Conservation (phyloP, 805 yeast species). For the Starmerella vaccinii region DNA sequence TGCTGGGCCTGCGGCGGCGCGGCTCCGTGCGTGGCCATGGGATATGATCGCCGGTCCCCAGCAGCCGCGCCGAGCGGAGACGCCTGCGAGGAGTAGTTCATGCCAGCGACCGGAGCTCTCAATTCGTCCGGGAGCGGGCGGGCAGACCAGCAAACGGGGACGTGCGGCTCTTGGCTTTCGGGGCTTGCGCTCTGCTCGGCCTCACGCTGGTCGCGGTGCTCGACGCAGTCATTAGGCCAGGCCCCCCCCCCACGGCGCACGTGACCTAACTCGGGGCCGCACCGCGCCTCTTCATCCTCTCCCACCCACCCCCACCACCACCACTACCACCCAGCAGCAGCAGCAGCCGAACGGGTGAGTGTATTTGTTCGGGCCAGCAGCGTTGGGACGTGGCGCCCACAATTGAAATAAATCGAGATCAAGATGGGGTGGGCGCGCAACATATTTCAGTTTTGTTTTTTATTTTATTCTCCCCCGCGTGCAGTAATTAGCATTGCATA, state of each 20-base stretch:
- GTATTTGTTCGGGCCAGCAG: no score
- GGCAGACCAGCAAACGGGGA: background rate
- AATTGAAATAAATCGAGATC: no score
- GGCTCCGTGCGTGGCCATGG: background rate
- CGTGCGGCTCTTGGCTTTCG: background rate
- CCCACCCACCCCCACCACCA: no score
- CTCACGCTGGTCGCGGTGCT: background rate
- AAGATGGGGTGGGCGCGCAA: no score
- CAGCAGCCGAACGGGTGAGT: no score
- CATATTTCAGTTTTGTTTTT: no score
- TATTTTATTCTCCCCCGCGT: no score
- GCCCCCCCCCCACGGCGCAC: background rate
- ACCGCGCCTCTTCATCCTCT: background rate
- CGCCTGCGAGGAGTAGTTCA: constrained; percentile 4
- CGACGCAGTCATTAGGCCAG: background rate
- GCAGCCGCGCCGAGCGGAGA: constrained; percentile 1
- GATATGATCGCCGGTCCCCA: constrained; percentile 8
- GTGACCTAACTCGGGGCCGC: background rate
- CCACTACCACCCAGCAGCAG: no score
- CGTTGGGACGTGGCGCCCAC: no score
- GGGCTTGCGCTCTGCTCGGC: background rate
- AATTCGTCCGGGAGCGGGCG: constrained; percentile 1
- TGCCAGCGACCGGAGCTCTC: constrained; percentile 2
- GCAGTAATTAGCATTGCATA: no score
- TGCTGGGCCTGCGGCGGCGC: background rate